These are phyloP conservation scores for Trichoderma sp. DNA, from an alignment of 2,329 filamentous ascomycete genomes.

Conservation along the genomic window DNA sequence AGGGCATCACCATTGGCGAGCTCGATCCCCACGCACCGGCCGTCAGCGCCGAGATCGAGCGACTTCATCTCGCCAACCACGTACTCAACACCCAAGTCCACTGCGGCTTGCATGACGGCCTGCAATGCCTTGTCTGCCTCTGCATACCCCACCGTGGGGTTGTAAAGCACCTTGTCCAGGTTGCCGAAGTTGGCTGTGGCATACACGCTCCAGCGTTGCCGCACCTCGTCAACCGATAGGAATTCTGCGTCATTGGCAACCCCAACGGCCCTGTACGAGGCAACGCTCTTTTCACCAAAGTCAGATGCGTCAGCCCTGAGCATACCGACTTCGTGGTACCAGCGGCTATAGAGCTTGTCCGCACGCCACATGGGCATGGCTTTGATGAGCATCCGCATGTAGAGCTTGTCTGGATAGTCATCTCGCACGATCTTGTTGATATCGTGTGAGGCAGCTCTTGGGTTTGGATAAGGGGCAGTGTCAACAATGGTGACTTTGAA, in stretches of 20 bases:
- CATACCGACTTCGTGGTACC: constrained; percentile 59
- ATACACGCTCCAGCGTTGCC: constrained; percentile 54
- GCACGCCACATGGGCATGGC: constrained; percentile 40
- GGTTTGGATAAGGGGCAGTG: constrained; percentile 36
- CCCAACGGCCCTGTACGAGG: constrained; percentile 35
- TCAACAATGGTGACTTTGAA: constrained; percentile 37
- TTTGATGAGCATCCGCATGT: constrained; percentile 40
- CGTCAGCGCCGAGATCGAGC: constrained; percentile 46
- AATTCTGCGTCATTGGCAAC: constrained; percentile 40
- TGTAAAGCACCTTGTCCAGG: constrained; percentile 54
- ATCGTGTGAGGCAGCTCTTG: constrained; percentile 45
- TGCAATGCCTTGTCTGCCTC: constrained; percentile 55
- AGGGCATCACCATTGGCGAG: constrained; percentile 45
- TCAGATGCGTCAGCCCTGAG: constrained; percentile 39
- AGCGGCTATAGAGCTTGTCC: constrained; percentile 49
- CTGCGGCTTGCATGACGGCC: constrained; percentile 50
- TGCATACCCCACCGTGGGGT: constrained; percentile 58
- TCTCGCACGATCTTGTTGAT: constrained; percentile 45
- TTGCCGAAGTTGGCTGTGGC: constrained; percentile 54
- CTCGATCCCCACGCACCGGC: constrained; percentile 47
- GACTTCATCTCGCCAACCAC: constrained; percentile 47
- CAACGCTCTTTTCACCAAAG: constrained; percentile 44
- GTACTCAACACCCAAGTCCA: constrained; percentile 55
- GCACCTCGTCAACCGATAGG: constrained; percentile 50
- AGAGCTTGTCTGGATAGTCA: constrained; percentile 40